phyloP scores from a whole-genome alignment of 2,329 filamentous ascomycete genomes.

The Aspergillus fischeri region DNA sequence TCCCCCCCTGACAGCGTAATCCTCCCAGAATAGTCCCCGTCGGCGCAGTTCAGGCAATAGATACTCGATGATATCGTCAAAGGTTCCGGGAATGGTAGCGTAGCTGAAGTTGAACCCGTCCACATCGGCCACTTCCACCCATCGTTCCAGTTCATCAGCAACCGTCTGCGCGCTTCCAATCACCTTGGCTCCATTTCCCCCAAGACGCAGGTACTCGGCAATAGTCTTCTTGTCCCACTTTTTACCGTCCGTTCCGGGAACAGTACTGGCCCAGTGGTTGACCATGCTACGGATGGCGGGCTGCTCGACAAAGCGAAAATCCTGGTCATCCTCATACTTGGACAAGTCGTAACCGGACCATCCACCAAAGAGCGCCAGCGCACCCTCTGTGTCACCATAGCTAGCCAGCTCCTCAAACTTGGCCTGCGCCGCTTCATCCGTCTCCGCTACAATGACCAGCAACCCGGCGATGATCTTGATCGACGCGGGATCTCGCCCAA shows the following conservation, averaged over 20 bases:
- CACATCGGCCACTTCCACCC: constrained; percentile 31
- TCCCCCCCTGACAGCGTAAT: constrained; percentile 33
- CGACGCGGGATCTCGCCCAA: constrained; percentile 37
- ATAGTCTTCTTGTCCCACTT: constrained; percentile 39
- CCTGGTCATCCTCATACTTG: constrained; percentile 41
- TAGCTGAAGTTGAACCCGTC: constrained; percentile 36
- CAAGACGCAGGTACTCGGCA: constrained; percentile 31
- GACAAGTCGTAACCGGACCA: constrained; percentile 46
- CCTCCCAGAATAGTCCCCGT: constrained; percentile 37
- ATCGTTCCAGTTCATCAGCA: constrained; percentile 35
- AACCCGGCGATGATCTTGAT: constrained; percentile 46
- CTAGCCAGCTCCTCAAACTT: constrained; percentile 41
- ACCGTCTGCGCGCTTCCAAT: constrained; percentile 35
- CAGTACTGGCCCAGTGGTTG: constrained; percentile 42
- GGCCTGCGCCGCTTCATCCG: constrained; percentile 41
- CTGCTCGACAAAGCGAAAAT: constrained; percentile 41
- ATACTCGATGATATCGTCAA: constrained; percentile 32
- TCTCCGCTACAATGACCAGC: constrained; percentile 42
- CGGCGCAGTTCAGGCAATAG: constrained; percentile 31
- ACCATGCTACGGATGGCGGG: constrained; percentile 44
- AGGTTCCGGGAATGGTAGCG: constrained; percentile 32
- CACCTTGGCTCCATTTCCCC: constrained; percentile 33
- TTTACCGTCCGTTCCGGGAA: constrained; percentile 36
- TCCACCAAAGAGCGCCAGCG: constrained; percentile 44
- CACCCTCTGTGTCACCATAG: constrained; percentile 45